Evolutionary conservation across 2,329 filamentous ascomycete genomes (phyloP), one percentile per base, ranked within the genome.

Genomic region (Sclerotinia borealis): DNA sequence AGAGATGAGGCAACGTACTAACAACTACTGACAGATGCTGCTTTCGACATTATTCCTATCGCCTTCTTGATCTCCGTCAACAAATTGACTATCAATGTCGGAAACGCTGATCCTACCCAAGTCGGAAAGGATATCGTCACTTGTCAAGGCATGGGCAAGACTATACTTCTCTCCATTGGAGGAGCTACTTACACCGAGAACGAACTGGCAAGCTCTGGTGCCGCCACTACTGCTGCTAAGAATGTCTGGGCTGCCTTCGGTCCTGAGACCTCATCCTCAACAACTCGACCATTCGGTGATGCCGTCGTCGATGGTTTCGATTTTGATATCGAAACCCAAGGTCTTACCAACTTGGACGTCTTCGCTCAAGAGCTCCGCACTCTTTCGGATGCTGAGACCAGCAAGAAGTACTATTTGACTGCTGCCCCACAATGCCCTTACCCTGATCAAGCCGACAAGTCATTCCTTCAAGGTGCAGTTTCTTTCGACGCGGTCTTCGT

Each of bases 281-380:
- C 77, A 11, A 79, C 84, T 64, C 84, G 90, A 15, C 89, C 89
- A 1, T 92, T 92, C 72, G 86, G 86, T 62, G 75, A 77, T 15
- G 83, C 85, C 9, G 79, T 84, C 7, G 77, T 92, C 51, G 88
- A 92, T 73, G 90, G 90, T 7, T 91, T 92, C 74, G 89, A 92
- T 75, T 85, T 92, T 67, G 89, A 92, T 74, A 36, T 63, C 8
- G 61, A 59, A 36, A 36, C 11, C 0, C 19, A 25, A 43, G 34
- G n/a, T 27, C 41, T 51, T 27, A 22, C 43, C 15, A 47, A 59
- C 47, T 41, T 63, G 34, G 54, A 59, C 2, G 61, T 59, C 27
- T 63, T 63, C 22, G 61, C 54, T 22, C 37, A 45, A 29, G 54
- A 63, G 37, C 54, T 63, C 15, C 82, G 85, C 36, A 68, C 73